Base-by-base conservation (phyloP, 306 rosid genomes). In the Psophocarpus tetragonolobus region DNA sequence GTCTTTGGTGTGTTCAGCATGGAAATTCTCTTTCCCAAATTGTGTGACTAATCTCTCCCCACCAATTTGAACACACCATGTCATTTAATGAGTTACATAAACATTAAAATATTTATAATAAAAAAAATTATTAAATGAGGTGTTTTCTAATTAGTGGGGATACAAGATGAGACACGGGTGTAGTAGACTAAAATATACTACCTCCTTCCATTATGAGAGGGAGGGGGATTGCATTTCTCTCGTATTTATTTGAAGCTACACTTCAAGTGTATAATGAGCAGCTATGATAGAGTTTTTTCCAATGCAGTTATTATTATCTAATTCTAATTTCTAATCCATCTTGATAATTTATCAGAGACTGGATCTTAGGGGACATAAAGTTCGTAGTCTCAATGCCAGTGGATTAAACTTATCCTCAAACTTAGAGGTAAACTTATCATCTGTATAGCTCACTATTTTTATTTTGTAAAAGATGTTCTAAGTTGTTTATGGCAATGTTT, bases 281-380 rank as follows among this genome's bases (percentile, higher is more conserved):
- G 44, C 50, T 76, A 51, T 23, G 24, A 71, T 82, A 71, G 18
- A 51, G 2, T 36, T 71, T 36, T 71, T 66, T 24, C 50, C 36
- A 41, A 21, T 44, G 10, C 42, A 33, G 9, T 75, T 33, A 32
- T 75, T 33, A 32, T 26, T 30, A 32, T 74, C 70, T 77, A 73
- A 71, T 85, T 70, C 65, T 75, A 45, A 78, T 38, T 65, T 65
- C 11, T 36, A 30, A n/a, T 35, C 60, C 73, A 65, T 82, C 18
- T 76, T 63, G 70, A 61, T 77, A 48, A 71, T 83, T 68, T 75
- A 29, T 44, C 88, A 95, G 99, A 86, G 98, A 82, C 77, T 96
- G 91, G 99, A 96, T 90, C 99, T 92, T 38, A 90, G 99, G 85
- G 99, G 99, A 60, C 97, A 92, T 79, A 92, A 91, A 85, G 94